These are phyloP conservation scores for Trichoderma sp. DNA, from an alignment of 2,329 filamentous ascomycete species.

Conservation along the genomic window DNA sequence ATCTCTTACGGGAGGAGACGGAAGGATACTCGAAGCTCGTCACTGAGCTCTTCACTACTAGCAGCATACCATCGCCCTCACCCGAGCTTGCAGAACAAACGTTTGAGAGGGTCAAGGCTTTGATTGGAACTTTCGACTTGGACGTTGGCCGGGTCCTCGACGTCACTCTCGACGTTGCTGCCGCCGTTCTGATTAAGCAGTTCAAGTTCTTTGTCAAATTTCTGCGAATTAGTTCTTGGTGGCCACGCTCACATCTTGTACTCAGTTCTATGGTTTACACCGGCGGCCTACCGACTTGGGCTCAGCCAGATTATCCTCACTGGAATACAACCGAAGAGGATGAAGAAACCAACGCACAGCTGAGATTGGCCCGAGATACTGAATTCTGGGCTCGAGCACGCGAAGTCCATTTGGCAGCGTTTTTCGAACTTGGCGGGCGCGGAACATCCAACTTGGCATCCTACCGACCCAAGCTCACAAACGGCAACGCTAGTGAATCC, in stretches of 20 bases:
- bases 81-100: conserved; percentile 77
- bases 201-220: conserved; percentile 94
- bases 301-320: conserved; percentile 65
- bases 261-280: conserved; percentile 46
- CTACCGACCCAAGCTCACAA: conserved; percentile 42
- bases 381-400: conserved; percentile 81
- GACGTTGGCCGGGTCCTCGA: conserved; percentile 94
- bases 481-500: conserved; percentile 39
- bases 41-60: conserved; percentile 91
- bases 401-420: conserved; percentile 74
- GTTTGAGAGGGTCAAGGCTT: conserved; percentile 86
- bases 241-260: conserved; percentile 66
- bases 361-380: conserved; percentile 65
- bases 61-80: conserved; percentile 69
- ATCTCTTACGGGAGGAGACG: conserved; percentile 88
- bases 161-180: conserved; percentile 92
- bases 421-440: conserved; percentile 82
- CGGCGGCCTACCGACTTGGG: conserved; percentile 80
- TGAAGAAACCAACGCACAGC: conserved; percentile 53
- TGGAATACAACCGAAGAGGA: conserved; percentile 69
- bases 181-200: conserved; percentile 88
- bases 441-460: conserved; percentile 60
- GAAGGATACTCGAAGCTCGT: conserved; percentile 96
- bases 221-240: conserved; percentile 90
- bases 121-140: conserved; percentile 95